Evolutionary conservation across 2,329 filamentous ascomycete genomes (phyloP), one percentile per base, ranked within the genome.

Genomic region (Beauveria brongniartii): DNA sequence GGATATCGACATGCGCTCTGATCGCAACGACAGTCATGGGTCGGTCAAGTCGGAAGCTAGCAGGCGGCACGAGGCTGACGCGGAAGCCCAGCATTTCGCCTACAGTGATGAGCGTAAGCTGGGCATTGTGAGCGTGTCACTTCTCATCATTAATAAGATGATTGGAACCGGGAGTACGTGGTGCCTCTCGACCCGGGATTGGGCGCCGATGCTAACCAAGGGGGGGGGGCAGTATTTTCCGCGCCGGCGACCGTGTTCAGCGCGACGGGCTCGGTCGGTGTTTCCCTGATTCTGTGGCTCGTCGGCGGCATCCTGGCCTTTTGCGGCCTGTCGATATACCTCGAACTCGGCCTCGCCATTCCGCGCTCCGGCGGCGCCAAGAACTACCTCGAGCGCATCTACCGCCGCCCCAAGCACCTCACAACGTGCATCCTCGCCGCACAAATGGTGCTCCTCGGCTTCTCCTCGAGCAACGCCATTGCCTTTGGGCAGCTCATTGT

Each of bases 301-400:
- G 66, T 71, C 5, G 77, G 78, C 20, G 78, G 78, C 30, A 71
- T 85, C 54, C 73, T 87, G 26, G 82, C 84, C 3, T 83, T 83
- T 65, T 79, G 77, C 64, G 84, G 84, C 24, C 74, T 87, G 14
- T 81, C 79, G 59, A 82, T 88, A 5, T 87, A 82, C 68, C 78
- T 87, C 54, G 85, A 87, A 66, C 86, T 86, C 65, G 84, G 84
- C 26, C 76, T 84, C 4, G 82, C 82, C 4, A 85, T 86, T 41
- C 84, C 84, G 2, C 76, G 80, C 41, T 85, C 82, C 16, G 84
- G 85, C 16, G 85, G 85, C 22, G 84, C 87, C 64, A 87, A 87
- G 75, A 84, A 86, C 69, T 87, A 87, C 67, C 80, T 87, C 16
- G 84, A 87, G 67, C 77, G 81, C n/a, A 81, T 84, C 18, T 87